Evolutionary conservation across 208 protist species (phyloP), one percentile per base, ranked within the genome.

Genomic region (Porcisia deanei): DNA sequence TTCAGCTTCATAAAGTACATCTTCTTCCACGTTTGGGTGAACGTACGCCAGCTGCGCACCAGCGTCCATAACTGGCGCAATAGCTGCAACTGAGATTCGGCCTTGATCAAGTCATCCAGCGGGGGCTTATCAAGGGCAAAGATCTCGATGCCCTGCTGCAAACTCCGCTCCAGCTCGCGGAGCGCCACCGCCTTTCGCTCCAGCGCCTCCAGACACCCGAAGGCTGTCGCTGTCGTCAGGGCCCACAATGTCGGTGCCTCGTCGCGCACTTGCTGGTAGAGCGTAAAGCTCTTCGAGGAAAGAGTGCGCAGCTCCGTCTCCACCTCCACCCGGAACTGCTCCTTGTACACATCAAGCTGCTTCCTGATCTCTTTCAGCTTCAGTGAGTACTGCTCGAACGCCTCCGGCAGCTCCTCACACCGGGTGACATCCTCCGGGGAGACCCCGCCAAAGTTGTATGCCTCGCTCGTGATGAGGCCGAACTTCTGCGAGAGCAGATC

Each of bases 101-200:
- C 96, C 72, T 88, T 86, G 10, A 82, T 85, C 12, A 99, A 75
- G 75, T 99, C 98, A 64, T 98, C 91, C 72, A 99, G 92, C 53
- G 70, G 74, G 8, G 97, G 97, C 47, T 89, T 88, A 18, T 98
- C 97, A n/a, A 99, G 83, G 18, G 87, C 77, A 85, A 99, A 99
- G 68, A 99, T 96, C 25, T 98, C 95, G 71, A 99, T 94, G 37
- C 98, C 98, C 65, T 96, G 88, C 80, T 96, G 88, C 65, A 99
- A 90, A 54, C 86, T 77, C 47, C 58, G 60, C 84, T 98, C 96
- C 16, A 83, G 84, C 45, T 82, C 76, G 16, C 92, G 91, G 30
- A 96, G 82, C 20, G 82, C 74, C 10, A 71, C 67, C n/a, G 98
- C 87, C 73, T 97, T 89, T 37, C 87, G 79, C 49, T 88, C 82